phyloP scores from a whole-genome alignment of 2,329 filamentous ascomycete species.

The Penicillium palitans region DNA sequence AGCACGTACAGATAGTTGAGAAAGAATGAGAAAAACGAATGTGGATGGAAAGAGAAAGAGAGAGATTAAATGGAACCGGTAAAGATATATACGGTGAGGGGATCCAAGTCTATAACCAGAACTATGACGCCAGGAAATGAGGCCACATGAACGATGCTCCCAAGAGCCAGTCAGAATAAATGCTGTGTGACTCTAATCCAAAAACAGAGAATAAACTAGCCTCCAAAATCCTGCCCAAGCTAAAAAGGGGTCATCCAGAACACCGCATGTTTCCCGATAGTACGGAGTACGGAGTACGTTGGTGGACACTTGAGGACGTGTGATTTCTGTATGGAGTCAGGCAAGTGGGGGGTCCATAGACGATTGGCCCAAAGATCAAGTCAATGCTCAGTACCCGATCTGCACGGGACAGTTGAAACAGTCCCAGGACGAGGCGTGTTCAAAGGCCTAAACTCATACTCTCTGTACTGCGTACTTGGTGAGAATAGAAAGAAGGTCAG shows the following conservation, averaged over 20 bases:
- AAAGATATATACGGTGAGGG: conserved; percentile 26
- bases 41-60: not conserved
- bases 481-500: not conserved
- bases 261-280: conserved; percentile 7
- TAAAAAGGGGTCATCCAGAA: conserved; percentile 2
- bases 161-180: conserved; percentile 18
- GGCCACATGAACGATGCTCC: conserved; percentile 2
- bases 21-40: conserved; percentile 5
- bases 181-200: conserved; percentile 9
- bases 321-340: conserved; percentile 9
- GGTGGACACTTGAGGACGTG: conserved; percentile 9
- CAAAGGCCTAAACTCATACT: not conserved
- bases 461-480: not conserved
- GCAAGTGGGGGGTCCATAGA: conserved; percentile 6
- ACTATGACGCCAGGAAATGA: conserved; percentile 23
- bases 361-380: conserved; percentile 7
- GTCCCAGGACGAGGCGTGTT: not conserved
- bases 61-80: conserved; percentile 9
- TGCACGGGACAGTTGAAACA: conserved; percentile 25
- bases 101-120: conserved; percentile 18
- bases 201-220: conserved; percentile 7
- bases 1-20: conserved; percentile 1
- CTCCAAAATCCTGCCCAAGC: conserved; percentile 22
- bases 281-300: conserved; percentile 1
- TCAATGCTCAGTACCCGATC: conserved; percentile 16